These are phyloP conservation scores for Phanerodontia chrysosporium DNA, from an alignment of 768 basidiomycete genomes.

Conservation along the genomic window DNA sequence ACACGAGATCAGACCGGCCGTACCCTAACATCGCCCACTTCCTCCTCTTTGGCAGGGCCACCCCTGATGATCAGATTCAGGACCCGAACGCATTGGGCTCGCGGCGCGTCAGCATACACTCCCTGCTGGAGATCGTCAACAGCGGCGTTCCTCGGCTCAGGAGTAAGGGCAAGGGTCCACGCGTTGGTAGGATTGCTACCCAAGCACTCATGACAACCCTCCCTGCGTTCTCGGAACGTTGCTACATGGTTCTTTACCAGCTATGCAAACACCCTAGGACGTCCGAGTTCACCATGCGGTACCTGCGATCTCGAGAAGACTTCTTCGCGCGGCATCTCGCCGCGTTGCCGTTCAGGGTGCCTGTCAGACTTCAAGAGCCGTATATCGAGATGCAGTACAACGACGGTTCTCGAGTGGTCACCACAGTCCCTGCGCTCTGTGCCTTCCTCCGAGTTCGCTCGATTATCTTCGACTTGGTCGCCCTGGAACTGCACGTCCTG, in stretches of 20 bases:
- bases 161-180: slow-evolving; percentile 33
- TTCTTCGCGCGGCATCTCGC: slow-evolving; percentile 88
- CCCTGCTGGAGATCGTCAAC: slow-evolving; percentile 75
- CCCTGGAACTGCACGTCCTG: slow-evolving; percentile 84
- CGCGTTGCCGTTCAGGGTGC: slow-evolving; percentile 62
- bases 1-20: slow-evolving; percentile 54
- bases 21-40: slow-evolving; percentile 89
- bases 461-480: slow-evolving; percentile 78
- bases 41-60: slow-evolving; percentile 68
- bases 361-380: slow-evolving; percentile 44
- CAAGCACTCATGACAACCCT: slow-evolving; percentile 59
- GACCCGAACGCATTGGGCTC: slow-evolving; percentile 75
- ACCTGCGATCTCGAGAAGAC: slow-evolving; percentile 82
- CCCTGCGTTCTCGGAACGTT: slow-evolving; percentile 81
- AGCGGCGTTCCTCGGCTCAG: slow-evolving; percentile 61
- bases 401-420: slow-evolving; percentile 66
- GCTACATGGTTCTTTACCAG: slow-evolving; percentile 79
- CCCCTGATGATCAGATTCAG: slow-evolving; percentile 62
- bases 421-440: slow-evolving; percentile 63
- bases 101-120: slow-evolving; percentile 69
- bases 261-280: slow-evolving; percentile 86
- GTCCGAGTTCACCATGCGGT: slow-evolving; percentile 75
- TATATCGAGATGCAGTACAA: slow-evolving; percentile 60
- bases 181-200: slow-evolving; percentile 22
- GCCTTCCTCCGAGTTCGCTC: slow-evolving; percentile 82